A percentile compares a stretch with the other conserved stretches of the same genome.
These are phyloP conservation scores for Neurospora sublineolata DNA, from an alignment of 495 filamentous ascomycete genomes.

Conservation along the genomic window DNA sequence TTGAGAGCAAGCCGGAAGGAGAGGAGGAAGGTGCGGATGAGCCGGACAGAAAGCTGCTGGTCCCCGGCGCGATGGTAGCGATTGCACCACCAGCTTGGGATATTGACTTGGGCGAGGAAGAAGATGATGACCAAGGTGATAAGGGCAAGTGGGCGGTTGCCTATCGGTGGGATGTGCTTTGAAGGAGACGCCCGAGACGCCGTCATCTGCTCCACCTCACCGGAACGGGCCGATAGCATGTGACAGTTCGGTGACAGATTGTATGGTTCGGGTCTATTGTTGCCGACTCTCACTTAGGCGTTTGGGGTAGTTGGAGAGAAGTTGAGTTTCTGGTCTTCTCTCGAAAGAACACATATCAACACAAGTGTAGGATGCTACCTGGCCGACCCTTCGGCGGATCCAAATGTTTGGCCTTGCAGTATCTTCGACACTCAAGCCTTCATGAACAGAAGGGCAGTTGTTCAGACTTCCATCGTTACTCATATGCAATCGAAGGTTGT, in stretches of 20 bases:
- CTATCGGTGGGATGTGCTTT: slow-evolving; percentile 29
- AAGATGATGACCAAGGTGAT: not conserved
- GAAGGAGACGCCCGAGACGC: not conserved
- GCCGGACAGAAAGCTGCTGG: slow-evolving; percentile 11
- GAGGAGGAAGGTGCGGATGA: slow-evolving; percentile 13
- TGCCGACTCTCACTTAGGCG: not conserved
- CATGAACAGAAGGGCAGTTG: not conserved
- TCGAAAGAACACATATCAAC: not conserved
- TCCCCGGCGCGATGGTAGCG: slow-evolving; percentile 21
- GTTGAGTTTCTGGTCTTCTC: not conserved
- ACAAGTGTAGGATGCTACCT: not conserved
- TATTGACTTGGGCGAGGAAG: slow-evolving; percentile 21
- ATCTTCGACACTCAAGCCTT: not conserved
- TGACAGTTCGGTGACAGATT: not conserved
- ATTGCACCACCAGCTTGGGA: slow-evolving; percentile 35
- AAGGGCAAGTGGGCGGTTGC: slow-evolving; percentile 29
- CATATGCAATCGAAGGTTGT: not conserved
- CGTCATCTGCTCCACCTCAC: not conserved
- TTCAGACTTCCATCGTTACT: not conserved
- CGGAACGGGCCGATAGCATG: not conserved
- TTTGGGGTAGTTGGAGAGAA: not conserved
- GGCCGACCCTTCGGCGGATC: not conserved
- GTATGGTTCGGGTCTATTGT: not conserved
- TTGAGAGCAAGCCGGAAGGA: not conserved
- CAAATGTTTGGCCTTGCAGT: not conserved